Percentiles rank a stretch among this genome's conserved stretches.
Evolutionary conservation across 495 filamentous ascomycete genomes (phyloP).

Genomic region (Neurospora sp.): DNA sequence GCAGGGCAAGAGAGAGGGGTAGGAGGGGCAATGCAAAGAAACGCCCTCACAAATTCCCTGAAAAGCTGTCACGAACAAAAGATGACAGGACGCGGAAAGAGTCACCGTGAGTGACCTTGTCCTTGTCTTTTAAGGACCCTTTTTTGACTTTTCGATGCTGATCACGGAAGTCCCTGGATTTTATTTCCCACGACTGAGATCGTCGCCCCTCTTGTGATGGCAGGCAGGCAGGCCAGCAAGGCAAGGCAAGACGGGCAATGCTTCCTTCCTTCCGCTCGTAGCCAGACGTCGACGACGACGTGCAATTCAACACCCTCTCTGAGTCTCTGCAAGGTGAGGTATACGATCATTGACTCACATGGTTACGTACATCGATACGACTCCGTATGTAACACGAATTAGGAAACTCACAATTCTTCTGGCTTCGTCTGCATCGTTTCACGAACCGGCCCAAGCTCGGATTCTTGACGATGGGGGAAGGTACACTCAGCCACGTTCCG

Average conservation of each 20-base stretch:
- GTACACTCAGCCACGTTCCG: not conserved
- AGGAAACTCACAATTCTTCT: not conserved
- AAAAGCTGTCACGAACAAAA: not conserved
- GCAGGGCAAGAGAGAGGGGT: not conserved
- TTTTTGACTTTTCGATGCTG: not conserved
- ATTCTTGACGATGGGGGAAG: not conserved
- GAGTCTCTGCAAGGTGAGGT: not conserved
- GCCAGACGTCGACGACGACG: not conserved
- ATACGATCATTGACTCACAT: not conserved
- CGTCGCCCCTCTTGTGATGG: not conserved
- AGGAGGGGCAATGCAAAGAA: not conserved
- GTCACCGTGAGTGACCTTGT: not conserved
- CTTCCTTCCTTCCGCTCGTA: not conserved
- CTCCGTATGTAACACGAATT: not conserved
- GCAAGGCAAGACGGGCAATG: too few species aligned
- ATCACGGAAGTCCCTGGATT: not conserved
- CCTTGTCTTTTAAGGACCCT: not conserved
- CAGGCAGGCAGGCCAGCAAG: not conserved
- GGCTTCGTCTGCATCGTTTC: not conserved
- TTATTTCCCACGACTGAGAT: not conserved
- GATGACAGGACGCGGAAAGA: not conserved
- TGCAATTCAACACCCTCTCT: not conserved
- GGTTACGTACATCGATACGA: not conserved
- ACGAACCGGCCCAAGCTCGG: not conserved
- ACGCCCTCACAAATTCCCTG: not conserved